Base-by-base conservation (phyloP, 345 rosid species). In the Melastoma malabathricum region DNA sequence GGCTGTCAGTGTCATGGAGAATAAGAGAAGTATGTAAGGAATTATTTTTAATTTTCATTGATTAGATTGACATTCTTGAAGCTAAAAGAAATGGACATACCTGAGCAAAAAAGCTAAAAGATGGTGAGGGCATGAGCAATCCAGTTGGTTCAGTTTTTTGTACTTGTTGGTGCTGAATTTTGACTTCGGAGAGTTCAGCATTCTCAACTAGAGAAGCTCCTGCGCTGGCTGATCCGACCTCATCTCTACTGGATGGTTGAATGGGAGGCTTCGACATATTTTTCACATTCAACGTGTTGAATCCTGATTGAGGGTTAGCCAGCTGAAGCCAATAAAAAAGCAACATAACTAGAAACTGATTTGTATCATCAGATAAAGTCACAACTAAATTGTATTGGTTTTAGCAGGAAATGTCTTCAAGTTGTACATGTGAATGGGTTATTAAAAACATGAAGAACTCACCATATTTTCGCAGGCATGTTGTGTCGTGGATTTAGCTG, bases 71-170 rank as follows among this genome's bases (percentile, higher is more conserved):
- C 54, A 22, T 31, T 38, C 44, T 17, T 51, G 22, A 47, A 14
- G 23, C 29, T 43, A 15, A 15, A 15, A 13, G 22, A 3, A 29
- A 46, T 43, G 19, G 56, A 47, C 56, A 44, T 64, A 92, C 98
- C 95, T 79, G 78, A 61, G 61, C 54, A 75, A 92, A 92, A 65
- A 81, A 86, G 57, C 94, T 76, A 59, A 87, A 52, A 51, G 98
- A 87, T 47, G 98, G 96, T 31, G 89, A 82, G 50, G 96, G 98
- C 81, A 61, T 70, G 69, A 95, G 79, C 69, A 90, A 75, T 55
- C 98, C 89, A 51, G 96, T 80, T 63, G 89, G 79, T 65, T 84
- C 84, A 50, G 71, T 72, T 25, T 47, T 39, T 68, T 50, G 80
- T 10, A 64, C 52, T 56, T 67, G 68, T 55, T 68, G 46, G 47